Conservation (phyloP, 2,329 filamentous ascomycete species). For the Furcasterigmium furcatum region DNA sequence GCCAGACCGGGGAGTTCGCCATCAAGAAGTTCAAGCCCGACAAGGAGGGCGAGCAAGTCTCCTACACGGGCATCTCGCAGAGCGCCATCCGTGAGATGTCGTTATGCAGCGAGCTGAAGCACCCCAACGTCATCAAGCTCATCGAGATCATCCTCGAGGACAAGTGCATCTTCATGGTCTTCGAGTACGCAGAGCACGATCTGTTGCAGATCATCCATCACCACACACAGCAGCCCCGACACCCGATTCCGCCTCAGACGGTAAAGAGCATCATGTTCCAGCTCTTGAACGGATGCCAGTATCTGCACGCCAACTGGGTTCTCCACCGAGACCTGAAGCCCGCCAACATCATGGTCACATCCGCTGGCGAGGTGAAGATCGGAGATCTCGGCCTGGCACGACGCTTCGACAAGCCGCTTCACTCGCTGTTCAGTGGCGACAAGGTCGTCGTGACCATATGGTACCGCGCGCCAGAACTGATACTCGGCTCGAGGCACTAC, state of each 20-base stretch:
- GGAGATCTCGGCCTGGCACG: constrained; percentile 90
- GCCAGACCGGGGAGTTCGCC: constrained; percentile 78
- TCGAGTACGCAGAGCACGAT: constrained; percentile 98
- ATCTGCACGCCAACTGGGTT: constrained; percentile 95
- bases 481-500: constrained; percentile 92
- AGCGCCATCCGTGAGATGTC: constrained; percentile 98
- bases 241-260: constrained; percentile 82
- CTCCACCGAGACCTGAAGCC: constrained; percentile 95
- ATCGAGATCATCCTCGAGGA: constrained; percentile 96
- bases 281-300: constrained; percentile 89
- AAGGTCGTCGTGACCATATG: constrained; percentile 99
- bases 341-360: constrained; percentile 98
- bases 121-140: constrained; percentile 85
- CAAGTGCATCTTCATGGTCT: constrained; percentile 99
- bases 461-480: constrained; percentile 93
- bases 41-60: constrained; percentile 91
- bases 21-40: constrained; percentile 99
- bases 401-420: constrained; percentile 89
- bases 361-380: constrained; percentile 84
- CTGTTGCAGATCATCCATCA: constrained; percentile 97
- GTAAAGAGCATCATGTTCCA: constrained; percentile 96
- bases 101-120: constrained; percentile 85
- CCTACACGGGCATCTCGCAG: constrained; percentile 97
- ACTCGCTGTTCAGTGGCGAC: constrained; percentile 87
- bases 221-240: constrained; percentile 83